Percentiles rank a stretch among this genome's conserved stretches.
Evolutionary conservation across 139 green algal species (phyloP).

Genomic region (Chlorella sp.): DNA sequence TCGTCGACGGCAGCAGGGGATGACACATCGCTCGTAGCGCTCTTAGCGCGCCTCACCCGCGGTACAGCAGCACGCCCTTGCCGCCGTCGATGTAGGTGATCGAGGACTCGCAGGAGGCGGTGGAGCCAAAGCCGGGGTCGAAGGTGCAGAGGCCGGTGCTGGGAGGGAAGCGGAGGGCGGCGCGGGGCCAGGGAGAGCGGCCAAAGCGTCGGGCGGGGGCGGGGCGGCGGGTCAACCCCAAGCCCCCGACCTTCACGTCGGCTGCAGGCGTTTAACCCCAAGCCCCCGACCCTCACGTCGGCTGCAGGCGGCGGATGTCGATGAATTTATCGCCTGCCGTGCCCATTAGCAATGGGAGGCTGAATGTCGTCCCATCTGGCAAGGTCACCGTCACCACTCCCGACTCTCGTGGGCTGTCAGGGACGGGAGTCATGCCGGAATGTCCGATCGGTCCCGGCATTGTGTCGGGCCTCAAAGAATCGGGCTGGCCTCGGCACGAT

Average conservation of each 20-base stretch:
- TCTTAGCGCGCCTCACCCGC: slow-evolving; percentile 38
- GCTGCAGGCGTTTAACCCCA: slow-evolving; percentile 52
- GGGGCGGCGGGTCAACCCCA: no score
- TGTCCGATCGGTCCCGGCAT: no score
- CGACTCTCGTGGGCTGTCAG: no score
- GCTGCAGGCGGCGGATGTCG: slow-evolving; percentile 53
- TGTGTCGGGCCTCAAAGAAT: no score
- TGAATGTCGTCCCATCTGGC: no score
- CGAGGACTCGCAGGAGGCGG: slow-evolving; percentile 59
- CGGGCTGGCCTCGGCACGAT: no score
- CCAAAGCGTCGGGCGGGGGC: neutral
- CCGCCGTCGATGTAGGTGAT: slow-evolving; percentile 81
- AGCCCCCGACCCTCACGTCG: slow-evolving; percentile 12
- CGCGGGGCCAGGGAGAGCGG: neutral
- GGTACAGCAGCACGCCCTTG: slow-evolving; percentile 69
- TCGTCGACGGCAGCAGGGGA: no score
- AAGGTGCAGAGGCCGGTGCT: slow-evolving; percentile 75
- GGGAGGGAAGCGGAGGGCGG: neutral
- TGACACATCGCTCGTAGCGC: neutral
- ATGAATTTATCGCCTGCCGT: slow-evolving; percentile 44
- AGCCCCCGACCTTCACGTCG: slow-evolving; percentile 11
- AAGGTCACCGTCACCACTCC: no score
- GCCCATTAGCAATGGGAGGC: slow-evolving; percentile 33
- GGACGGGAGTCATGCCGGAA: no score
- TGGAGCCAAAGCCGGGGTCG: slow-evolving; percentile 74